A percentile compares a stretch with the other conserved stretches of the same genome.
These are phyloP conservation scores for Punica granatum DNA, from an alignment of 345 rosid genomes.

Conservation along the genomic window DNA sequence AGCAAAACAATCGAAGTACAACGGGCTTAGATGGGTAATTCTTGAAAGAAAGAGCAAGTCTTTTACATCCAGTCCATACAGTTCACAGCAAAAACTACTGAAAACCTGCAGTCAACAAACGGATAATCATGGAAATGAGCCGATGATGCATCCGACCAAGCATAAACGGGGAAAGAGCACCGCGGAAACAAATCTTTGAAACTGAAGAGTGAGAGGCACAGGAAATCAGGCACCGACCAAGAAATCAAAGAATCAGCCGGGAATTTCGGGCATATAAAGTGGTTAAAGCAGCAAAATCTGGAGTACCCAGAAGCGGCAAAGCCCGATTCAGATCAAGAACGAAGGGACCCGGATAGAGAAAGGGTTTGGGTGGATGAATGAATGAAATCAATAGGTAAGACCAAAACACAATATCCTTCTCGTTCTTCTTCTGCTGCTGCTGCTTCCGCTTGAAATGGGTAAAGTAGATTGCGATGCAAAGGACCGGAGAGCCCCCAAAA, in stretches of 20 bases:
- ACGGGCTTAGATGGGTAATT: not conserved
- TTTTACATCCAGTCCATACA: not conserved
- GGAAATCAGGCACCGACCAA: not conserved
- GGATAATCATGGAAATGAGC: not conserved
- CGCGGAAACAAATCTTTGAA: not conserved
- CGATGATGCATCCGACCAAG: not conserved
- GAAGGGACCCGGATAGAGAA: slow-evolving; percentile 6
- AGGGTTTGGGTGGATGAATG: slow-evolving; percentile 3
- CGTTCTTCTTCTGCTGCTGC: too few species aligned
- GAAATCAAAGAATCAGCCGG: not conserved
- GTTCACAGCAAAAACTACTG: not conserved
- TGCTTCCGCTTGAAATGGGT: not conserved
- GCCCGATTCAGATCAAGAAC: slow-evolving; percentile 27
- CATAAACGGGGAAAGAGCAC: not conserved
- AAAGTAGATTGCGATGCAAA: slow-evolving; percentile 10
- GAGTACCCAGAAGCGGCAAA: slow-evolving; percentile 17
- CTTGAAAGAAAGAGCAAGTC: not conserved
- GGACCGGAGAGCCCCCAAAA: slow-evolving; percentile 7
- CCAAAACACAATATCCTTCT: not conserved
- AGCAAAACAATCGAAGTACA: too few species aligned
- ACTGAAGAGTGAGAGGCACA: not conserved
- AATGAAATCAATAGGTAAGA: not conserved
- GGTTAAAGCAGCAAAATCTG: slow-evolving; percentile 9
- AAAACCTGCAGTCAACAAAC: not conserved
- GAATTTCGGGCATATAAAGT: not conserved